phyloP scores from a whole-genome alignment of 306 rosid species.

The Adenanthera pavonina region DNA sequence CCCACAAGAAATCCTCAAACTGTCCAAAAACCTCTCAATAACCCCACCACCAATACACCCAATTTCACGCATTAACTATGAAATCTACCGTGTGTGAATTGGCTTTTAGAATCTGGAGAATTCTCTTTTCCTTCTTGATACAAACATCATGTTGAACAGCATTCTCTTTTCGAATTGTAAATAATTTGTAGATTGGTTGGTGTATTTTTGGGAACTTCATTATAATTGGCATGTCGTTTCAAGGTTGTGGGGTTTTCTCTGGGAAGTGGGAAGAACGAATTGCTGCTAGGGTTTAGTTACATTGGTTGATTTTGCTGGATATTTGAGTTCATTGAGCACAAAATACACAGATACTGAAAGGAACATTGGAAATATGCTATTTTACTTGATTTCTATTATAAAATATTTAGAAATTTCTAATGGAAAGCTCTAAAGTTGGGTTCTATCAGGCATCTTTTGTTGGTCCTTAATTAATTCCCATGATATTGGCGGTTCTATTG shows the following conservation, averaged over 20 bases:
- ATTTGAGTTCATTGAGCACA: background rate
- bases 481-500: slow-evolving; percentile 9
- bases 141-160: slow-evolving; percentile 1
- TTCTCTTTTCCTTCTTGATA: slow-evolving; percentile 21
- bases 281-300: background rate
- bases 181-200: background rate
- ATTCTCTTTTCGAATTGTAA: slow-evolving; percentile 7
- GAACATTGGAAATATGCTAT: background rate
- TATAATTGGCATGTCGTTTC: background rate
- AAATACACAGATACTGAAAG: background rate
- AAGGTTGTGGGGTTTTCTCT: background rate
- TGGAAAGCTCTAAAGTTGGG: slow-evolving; percentile 1
- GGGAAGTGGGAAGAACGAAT: slow-evolving; percentile 8
- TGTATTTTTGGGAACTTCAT: background rate
- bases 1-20: background rate
- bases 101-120: background rate
- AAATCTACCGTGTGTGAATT: background rate
- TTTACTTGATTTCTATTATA: background rate
- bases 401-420: background rate
- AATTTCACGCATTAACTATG: background rate
- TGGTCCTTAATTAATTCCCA: background rate
- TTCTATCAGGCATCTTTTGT: slow-evolving; percentile 1
- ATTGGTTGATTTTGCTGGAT: slow-evolving; percentile 13
- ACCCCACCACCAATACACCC: background rate
- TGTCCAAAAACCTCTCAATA: background rate